Evolutionary conservation across 371 early-diverging fungal genomes (phyloP).

Genomic region (Rhizopus microsporus): DNA sequence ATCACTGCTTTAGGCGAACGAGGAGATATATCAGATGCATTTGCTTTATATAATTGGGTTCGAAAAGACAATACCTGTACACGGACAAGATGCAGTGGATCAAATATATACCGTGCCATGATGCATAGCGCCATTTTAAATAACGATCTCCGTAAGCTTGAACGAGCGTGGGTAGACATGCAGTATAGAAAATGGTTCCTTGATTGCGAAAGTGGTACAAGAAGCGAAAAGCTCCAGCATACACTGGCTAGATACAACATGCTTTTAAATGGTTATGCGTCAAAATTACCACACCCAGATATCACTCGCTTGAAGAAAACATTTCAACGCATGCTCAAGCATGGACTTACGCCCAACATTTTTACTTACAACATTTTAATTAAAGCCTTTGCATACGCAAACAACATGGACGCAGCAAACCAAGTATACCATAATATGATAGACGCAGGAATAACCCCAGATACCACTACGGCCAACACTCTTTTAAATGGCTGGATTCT

Average conservation of each 20-base stretch:
- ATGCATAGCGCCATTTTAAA: slow-evolving; percentile 37
- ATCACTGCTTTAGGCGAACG: slow-evolving; percentile 35
- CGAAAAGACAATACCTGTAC: slow-evolving; percentile 15
- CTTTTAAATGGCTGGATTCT: slow-evolving; percentile 38
- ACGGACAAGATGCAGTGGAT: slow-evolving; percentile 13
- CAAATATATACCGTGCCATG: slow-evolving; percentile 28
- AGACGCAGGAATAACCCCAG: slow-evolving; percentile 21
- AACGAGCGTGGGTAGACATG: slow-evolving; percentile 38
- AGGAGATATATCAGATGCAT: slow-evolving; percentile 28
- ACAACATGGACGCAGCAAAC: slow-evolving; percentile 50
- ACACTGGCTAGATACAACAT: slow-evolving; percentile 66
- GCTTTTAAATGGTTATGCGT: slow-evolving; percentile 78
- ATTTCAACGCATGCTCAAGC: slow-evolving; percentile 26
- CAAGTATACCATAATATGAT: slow-evolving; percentile 34
- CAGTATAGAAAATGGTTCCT: slow-evolving; percentile 21
- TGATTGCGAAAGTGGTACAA: slow-evolving; percentile 1
- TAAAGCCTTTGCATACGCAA: slow-evolving; percentile 67
- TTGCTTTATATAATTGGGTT: slow-evolving; percentile 31
- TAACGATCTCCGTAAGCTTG: slow-evolving; percentile 26
- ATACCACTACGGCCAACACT: slow-evolving; percentile 34
- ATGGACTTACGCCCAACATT: slow-evolving; percentile 69
- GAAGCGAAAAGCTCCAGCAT: slow-evolving; percentile 35
- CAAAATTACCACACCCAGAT: slow-evolving; percentile 33
- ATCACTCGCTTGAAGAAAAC: slow-evolving; percentile 24
- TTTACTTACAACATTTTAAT: slow-evolving; percentile 82